phyloP scores from a whole-genome alignment of 2,329 filamentous ascomycete genomes.

The Dothistroma pini region DNA sequence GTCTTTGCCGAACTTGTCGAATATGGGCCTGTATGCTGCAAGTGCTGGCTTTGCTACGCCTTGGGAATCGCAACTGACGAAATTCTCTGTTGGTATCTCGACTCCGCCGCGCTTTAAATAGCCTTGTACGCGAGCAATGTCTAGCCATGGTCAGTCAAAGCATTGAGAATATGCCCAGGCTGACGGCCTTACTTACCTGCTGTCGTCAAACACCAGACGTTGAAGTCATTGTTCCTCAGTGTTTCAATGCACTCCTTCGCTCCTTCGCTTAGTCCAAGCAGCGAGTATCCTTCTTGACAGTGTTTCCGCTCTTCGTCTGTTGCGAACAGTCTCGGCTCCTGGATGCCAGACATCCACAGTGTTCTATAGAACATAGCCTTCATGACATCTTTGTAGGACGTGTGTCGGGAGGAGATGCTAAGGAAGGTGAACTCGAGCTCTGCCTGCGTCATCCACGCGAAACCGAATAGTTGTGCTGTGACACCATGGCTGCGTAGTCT shows the following conservation, averaged over 20 bases:
- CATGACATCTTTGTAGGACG: slow-evolving; percentile 44
- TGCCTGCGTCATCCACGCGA: slow-evolving; percentile 46
- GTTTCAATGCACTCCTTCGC: slow-evolving; percentile 42
- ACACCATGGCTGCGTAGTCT: slow-evolving; percentile 40
- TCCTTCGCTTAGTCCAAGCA: slow-evolving; percentile 37
- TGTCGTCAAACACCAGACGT: slow-evolving; percentile 53
- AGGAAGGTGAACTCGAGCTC: slow-evolving; percentile 53
- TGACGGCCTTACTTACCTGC: slow-evolving; percentile 29
- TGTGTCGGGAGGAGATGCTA: slow-evolving; percentile 44
- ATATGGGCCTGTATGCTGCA: slow-evolving; percentile 45
- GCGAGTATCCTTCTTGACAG: slow-evolving; percentile 40
- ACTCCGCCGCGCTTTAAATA: slow-evolving; percentile 52
- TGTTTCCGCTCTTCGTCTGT: slow-evolving; percentile 43
- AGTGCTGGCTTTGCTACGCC: slow-evolving; percentile 51
- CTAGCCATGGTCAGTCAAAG: slow-evolving; percentile 22
- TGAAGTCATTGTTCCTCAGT: slow-evolving; percentile 46
- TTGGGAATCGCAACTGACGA: slow-evolving; percentile 50
- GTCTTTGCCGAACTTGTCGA: slow-evolving; percentile 39
- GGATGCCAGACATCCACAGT: slow-evolving; percentile 44
- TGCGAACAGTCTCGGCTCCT: slow-evolving; percentile 42
- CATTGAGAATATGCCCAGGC: not conserved
- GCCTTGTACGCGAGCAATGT: slow-evolving; percentile 48
- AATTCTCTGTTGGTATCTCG: slow-evolving; percentile 50
- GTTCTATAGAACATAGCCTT: slow-evolving; percentile 49
- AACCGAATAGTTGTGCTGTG: slow-evolving; percentile 44